phyloP scores from a whole-genome alignment of 345 rosid genomes.

The Erucastrum elatum region DNA sequence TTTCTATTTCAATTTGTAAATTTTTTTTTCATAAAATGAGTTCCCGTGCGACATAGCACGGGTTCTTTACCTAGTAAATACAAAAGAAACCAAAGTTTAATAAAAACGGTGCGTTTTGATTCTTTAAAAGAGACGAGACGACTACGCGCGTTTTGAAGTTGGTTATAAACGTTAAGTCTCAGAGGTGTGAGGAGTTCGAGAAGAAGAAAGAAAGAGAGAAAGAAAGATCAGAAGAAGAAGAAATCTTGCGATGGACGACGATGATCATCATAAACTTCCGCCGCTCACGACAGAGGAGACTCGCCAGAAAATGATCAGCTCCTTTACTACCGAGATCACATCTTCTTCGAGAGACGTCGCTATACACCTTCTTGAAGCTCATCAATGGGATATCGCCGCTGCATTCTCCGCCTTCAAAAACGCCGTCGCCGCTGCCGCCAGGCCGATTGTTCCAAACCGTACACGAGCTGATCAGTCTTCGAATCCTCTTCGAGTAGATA shows the following conservation, averaged over 20 bases:
- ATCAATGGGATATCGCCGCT: slow-evolving; percentile 65
- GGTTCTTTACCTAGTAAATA: too few relatives aligned
- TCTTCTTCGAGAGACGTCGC: slow-evolving; percentile 68
- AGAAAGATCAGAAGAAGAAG: neutral
- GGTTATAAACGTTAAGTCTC: neutral
- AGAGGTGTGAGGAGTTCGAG: neutral
- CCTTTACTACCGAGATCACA: slow-evolving; percentile 55
- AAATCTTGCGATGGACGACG: slow-evolving; percentile 10
- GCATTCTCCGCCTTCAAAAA: slow-evolving; percentile 70
- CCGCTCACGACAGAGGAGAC: neutral
- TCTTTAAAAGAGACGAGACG: neutral
- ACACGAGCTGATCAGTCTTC: neutral
- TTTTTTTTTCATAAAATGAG: too few relatives aligned
- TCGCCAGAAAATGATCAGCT: slow-evolving; percentile 36
- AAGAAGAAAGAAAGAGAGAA: neutral
- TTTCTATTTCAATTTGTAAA: too few relatives aligned
- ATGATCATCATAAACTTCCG: neutral
- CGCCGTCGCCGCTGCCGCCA: slow-evolving; percentile 17
- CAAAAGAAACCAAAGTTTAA: too few relatives aligned
- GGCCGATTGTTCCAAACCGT: slow-evolving; percentile 18
- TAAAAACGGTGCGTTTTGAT: neutral
- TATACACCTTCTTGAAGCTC: slow-evolving; percentile 63
- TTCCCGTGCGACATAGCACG: too few relatives aligned
- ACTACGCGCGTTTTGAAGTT: neutral
- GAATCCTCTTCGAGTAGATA: neutral